A percentile compares a stretch with the other conserved stretches of the same genome.
Conservation (phyloP, 768 basidiomycete species). For the Leccinum uliginosum region DNA sequence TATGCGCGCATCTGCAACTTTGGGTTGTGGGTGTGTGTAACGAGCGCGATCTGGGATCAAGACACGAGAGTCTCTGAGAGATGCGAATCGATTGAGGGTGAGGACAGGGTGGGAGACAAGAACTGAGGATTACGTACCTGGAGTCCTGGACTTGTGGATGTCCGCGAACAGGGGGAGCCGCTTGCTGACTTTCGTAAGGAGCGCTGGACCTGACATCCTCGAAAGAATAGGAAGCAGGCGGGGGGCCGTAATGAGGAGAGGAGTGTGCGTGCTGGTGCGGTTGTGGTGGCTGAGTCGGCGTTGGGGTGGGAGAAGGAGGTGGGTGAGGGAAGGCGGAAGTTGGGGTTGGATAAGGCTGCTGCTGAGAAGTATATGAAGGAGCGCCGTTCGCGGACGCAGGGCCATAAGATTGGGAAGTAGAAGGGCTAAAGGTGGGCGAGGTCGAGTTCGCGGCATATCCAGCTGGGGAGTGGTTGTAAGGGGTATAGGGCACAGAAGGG, state of each 20-base stretch:
- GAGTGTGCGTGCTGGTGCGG: constrained; percentile 18
- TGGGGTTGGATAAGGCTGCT: constrained; percentile 20
- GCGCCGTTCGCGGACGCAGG: constrained; percentile 9
- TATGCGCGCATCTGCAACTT: constrained; percentile 19
- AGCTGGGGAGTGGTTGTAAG: constrained; percentile 19
- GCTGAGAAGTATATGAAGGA: constrained; percentile 13
- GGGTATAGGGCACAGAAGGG: constrained; percentile 14
- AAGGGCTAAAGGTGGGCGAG: constrained; percentile 23
- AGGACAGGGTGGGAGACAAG: not conserved
- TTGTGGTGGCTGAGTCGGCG: constrained; percentile 25
- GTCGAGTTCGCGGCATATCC: constrained; percentile 18
- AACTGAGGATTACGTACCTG: constrained; percentile 15
- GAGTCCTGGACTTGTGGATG: constrained; percentile 20
- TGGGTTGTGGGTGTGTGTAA: constrained; percentile 17
- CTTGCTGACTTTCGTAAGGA: constrained; percentile 16
- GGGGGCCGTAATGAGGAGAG: constrained; percentile 20
- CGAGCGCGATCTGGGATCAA: constrained; percentile 20
- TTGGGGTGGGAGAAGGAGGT: constrained; percentile 29
- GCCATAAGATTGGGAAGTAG: constrained; percentile 19
- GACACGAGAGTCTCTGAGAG: constrained; percentile 22
- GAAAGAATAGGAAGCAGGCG: constrained; percentile 20
- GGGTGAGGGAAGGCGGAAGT: constrained; percentile 27
- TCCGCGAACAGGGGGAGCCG: constrained; percentile 14
- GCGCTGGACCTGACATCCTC: constrained; percentile 18
- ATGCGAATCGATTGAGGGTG: constrained; percentile 9